Evolutionary conservation across 139 green algal species (phyloP).

Genomic region (Ulvella scutata): DNA sequence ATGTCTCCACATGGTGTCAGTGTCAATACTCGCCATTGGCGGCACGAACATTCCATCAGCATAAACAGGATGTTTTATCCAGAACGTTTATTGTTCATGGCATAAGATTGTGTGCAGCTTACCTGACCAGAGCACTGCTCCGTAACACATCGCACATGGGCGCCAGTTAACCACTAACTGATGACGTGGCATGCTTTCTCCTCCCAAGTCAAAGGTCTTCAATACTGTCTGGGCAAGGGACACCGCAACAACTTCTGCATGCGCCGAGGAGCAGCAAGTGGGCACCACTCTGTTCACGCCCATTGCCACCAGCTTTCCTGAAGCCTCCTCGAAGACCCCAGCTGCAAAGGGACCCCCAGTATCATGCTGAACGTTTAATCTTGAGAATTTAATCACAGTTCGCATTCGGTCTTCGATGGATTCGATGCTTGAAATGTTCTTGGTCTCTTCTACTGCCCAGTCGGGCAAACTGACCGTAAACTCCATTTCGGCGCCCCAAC

Average conservation of each 20-base stretch:
- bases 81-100: too few relatives aligned
- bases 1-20: too few relatives aligned
- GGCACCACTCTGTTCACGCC: background rate
- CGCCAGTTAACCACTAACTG: slow-evolving; percentile 1
- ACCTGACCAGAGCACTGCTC: background rate
- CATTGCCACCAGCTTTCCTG: background rate
- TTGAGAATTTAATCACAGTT: background rate
- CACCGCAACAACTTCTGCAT: background rate
- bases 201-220: background rate
- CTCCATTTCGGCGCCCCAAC: too few relatives aligned
- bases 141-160: slow-evolving; percentile 4
- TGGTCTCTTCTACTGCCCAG: background rate
- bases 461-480: background rate
- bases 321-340: background rate
- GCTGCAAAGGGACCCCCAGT: background rate
- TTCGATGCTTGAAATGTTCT: background rate
- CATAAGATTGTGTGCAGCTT: too few relatives aligned
- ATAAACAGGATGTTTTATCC: too few relatives aligned
- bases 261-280: slow-evolving; percentile 2
- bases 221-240: background rate
- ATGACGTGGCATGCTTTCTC: background rate
- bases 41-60: too few relatives aligned
- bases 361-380: background rate
- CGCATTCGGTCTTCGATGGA: background rate
- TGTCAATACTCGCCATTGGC: too few relatives aligned